phyloP scores from a whole-genome alignment of 2,329 filamentous ascomycete species.

The Blastomyces parvus region DNA sequence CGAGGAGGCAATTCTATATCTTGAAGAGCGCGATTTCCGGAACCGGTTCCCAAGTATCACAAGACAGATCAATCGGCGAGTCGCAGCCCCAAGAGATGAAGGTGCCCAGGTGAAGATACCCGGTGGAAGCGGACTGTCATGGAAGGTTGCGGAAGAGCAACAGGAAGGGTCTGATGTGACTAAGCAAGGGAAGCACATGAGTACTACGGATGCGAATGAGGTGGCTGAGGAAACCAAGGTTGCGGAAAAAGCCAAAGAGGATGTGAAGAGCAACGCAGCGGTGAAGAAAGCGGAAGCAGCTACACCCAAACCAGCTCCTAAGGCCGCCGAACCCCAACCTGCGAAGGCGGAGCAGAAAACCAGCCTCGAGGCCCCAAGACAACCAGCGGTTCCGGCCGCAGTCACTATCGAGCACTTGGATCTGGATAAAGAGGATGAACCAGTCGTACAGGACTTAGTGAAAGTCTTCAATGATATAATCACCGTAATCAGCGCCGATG shows the following conservation, averaged over 20 bases:
- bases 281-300: constrained; percentile 22
- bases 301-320: constrained; percentile 27
- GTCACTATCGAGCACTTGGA: constrained; percentile 67
- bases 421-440: constrained; percentile 67
- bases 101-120: constrained; percentile 72
- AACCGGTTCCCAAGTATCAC: constrained; percentile 62
- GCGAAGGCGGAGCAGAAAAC: constrained; percentile 20
- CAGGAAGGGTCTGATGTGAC: constrained; percentile 50
- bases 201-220: constrained; percentile 25
- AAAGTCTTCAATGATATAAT: constrained; percentile 96
- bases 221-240: constrained; percentile 11
- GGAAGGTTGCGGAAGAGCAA: constrained; percentile 59
- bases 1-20: constrained; percentile 87
- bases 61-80: constrained; percentile 38
- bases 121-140: constrained; percentile 74
- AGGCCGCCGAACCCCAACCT: constrained; percentile 22
- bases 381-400: constrained; percentile 39
- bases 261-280: constrained; percentile 12
- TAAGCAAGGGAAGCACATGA: constrained; percentile 43
- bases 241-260: constrained; percentile 22
- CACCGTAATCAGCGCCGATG: constrained; percentile 80
- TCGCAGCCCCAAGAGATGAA: constrained; percentile 35
- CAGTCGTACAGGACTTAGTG: constrained; percentile 83
- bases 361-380: constrained; percentile 23
- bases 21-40: constrained; percentile 89